phyloP scores from a whole-genome alignment of 768 basidiomycete genomes.

The Mycena epipterygia region DNA sequence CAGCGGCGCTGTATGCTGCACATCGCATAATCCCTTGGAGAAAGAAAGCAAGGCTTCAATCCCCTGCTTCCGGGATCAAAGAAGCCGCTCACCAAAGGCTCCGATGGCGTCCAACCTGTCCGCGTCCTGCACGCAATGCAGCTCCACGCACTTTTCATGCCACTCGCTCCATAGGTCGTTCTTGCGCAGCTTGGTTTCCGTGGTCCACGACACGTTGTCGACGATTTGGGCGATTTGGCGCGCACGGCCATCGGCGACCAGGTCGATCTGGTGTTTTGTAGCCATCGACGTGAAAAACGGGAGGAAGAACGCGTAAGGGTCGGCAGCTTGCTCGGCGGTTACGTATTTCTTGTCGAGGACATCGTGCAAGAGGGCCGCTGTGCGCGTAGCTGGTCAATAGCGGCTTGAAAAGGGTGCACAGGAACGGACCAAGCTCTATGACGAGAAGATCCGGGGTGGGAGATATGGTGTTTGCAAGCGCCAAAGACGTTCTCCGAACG shows the following conservation, averaged over 20 bases:
- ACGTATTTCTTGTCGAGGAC: slow-evolving; percentile 91
- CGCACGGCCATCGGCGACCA: slow-evolving; percentile 73
- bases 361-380: slow-evolving; percentile 92
- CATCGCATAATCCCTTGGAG: slow-evolving; percentile 62
- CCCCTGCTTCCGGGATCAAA: not conserved
- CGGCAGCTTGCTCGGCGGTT: slow-evolving; percentile 64
- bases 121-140: slow-evolving; percentile 63
- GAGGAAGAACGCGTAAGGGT: slow-evolving; percentile 36
- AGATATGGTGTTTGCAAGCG: slow-evolving; percentile 67
- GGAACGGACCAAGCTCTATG: slow-evolving; percentile 72
- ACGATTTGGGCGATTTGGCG: slow-evolving; percentile 70
- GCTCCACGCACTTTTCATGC: slow-evolving; percentile 20
- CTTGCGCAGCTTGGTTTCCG: slow-evolving; percentile 72
- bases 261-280: slow-evolving; percentile 60
- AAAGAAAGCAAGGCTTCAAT: not conserved
- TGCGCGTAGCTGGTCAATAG: slow-evolving; percentile 35
- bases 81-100: slow-evolving; percentile 57
- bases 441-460: slow-evolving; percentile 76
- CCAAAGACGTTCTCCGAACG: slow-evolving; percentile 82
- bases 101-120: slow-evolving; percentile 69
- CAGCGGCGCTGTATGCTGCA: slow-evolving; percentile 61
- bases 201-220: slow-evolving; percentile 88
- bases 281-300: slow-evolving; percentile 60
- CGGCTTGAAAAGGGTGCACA: slow-evolving; percentile 38
- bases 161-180: slow-evolving; percentile 17